These are phyloP conservation scores for Yamadazyma atmosphaerica DNA, from an alignment of 1,139 yeast species.

Conservation along the genomic window DNA sequence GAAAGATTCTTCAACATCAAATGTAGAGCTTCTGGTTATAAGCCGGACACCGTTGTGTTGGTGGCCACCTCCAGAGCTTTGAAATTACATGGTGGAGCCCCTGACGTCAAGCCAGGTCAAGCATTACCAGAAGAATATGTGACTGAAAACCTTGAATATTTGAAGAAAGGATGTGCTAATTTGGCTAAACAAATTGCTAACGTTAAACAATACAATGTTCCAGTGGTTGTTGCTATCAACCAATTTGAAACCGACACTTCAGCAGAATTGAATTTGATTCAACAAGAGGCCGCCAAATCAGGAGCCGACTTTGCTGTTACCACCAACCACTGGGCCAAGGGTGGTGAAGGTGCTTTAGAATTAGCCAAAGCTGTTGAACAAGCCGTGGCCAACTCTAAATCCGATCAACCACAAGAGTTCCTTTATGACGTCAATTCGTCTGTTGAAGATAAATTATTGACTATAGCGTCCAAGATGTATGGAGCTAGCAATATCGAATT, in stretches of 20 bases:
- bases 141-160: slow-evolving; percentile 64
- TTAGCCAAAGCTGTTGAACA: slow-evolving; percentile 70
- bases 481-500: slow-evolving; percentile 72
- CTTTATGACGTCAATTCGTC: slow-evolving; percentile 60
- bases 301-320: slow-evolving; percentile 78
- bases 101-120: slow-evolving; percentile 82
- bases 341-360: slow-evolving; percentile 72
- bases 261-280: slow-evolving; percentile 66
- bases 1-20: slow-evolving; percentile 80
- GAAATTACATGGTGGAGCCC: slow-evolving; percentile 82
- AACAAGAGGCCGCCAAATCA: slow-evolving; percentile 62
- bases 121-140: slow-evolving; percentile 67
- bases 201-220: slow-evolving; percentile 68
- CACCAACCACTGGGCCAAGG: slow-evolving; percentile 79
- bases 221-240: slow-evolving; percentile 79
- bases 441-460: slow-evolving; percentile 62
- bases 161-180: slow-evolving; percentile 66
- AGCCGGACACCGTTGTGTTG: slow-evolving; percentile 72
- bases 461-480: slow-evolving; percentile 74
- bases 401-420: slow-evolving; percentile 45
- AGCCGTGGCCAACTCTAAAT: slow-evolving; percentile 44
- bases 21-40: slow-evolving; percentile 71
- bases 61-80: slow-evolving; percentile 82
- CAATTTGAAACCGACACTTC: slow-evolving; percentile 69
- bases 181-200: slow-evolving; percentile 74